Base-by-base conservation (phyloP, 2,329 filamentous ascomycete genomes). In the Beauveria varroae region DNA sequence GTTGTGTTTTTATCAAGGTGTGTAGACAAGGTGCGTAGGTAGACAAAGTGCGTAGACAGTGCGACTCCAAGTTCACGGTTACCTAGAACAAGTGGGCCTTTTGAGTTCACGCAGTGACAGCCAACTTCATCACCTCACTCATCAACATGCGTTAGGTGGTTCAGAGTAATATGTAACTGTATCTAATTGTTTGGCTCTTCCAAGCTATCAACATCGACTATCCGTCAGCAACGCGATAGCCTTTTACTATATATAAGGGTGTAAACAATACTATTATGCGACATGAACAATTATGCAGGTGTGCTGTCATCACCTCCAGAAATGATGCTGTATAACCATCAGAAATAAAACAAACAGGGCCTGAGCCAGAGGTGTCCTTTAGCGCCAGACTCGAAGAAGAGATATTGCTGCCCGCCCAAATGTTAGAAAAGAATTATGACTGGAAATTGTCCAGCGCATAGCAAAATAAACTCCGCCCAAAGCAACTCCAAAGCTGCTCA, bases 211-310 rank as follows among this genome's bases (percentile, higher is more conserved):
- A 30, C 20, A n/a, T 40, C 26, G 43, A 34, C 54, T 20, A 46
- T n/a, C 37, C 20, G 20, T 28, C 20, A 18, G 24, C 5, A 7
- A 7, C 50, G 50, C 3, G 12, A 34, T 43, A 10, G 43, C 22
- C 37, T 16, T 59, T n/a, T 41, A n/a, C 22, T 55, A 55, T 49
- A 50, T 55, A 56, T 60, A 58, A 41, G 50, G 30, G 37, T 60
- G 18, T 61, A 61, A 40, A 50, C 46, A 61, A 61, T 61, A 61
- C 43, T 56, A 61, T 61, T 61, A 60, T 60, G 51, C 43, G 56
- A 56, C 44, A 61, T 57, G 44, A 37, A 56, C 50, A 61, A 56
- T 20, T 51, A 51, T 51, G 37, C 40, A 18, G 37, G n/a, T 37
- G 49, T 51, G 46, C 40, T 43, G 58, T 49, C 5, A 51, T 24